A percentile compares a stretch with the other conserved stretches of the same genome.
phyloP scores from a whole-genome alignment of 192 early-diverging fungal species.

The Phycomyces blakesleeanus region DNA sequence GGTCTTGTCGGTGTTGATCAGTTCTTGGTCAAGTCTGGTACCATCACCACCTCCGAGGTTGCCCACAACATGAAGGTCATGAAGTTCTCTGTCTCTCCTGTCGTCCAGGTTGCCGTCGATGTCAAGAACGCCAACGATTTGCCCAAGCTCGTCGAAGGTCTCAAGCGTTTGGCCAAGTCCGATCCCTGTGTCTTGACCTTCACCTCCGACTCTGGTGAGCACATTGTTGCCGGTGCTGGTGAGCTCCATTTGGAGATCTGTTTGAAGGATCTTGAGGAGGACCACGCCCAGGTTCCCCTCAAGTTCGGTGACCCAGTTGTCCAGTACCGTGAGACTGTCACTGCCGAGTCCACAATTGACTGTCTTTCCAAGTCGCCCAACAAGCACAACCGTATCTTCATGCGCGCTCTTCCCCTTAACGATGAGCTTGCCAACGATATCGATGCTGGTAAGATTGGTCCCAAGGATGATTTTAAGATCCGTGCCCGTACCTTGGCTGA shows the following conservation, averaged over 20 bases:
- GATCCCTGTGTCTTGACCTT: constrained; percentile 91
- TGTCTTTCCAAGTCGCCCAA: constrained; percentile 96
- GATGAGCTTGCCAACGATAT: constrained; percentile 77
- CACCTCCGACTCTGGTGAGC: constrained; percentile 90
- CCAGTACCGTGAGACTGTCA: constrained; percentile 90
- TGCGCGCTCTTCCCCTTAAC: constrained; percentile 81
- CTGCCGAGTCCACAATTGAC: constrained; percentile 69
- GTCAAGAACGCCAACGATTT: constrained; percentile 96
- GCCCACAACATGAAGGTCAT: constrained; percentile 98
- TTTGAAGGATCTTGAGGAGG: constrained; percentile 97
- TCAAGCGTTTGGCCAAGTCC: constrained; percentile 98
- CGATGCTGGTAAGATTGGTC: constrained; percentile 77
- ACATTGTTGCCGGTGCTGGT: constrained; percentile 98
- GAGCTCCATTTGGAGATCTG: constrained; percentile 99
- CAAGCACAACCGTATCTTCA: constrained; percentile 99
- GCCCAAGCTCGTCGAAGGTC: constrained; percentile 98
- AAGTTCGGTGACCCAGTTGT: constrained; percentile 90
- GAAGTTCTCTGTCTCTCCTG: constrained; percentile 99
- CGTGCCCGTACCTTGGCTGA: constrained; percentile 85
- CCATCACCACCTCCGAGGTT: constrained; percentile 86
- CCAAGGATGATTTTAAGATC: constrained; percentile 91
- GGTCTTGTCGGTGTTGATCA: constrained; percentile 98
- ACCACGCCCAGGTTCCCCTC: constrained; percentile 93
- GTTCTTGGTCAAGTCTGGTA: constrained; percentile 98
- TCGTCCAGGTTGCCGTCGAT: constrained; percentile 94